Evolutionary conservation across 148 eudicot genomes (phyloP), one percentile per base, ranked within the genome.

Genomic region (Rheum nobile): DNA sequence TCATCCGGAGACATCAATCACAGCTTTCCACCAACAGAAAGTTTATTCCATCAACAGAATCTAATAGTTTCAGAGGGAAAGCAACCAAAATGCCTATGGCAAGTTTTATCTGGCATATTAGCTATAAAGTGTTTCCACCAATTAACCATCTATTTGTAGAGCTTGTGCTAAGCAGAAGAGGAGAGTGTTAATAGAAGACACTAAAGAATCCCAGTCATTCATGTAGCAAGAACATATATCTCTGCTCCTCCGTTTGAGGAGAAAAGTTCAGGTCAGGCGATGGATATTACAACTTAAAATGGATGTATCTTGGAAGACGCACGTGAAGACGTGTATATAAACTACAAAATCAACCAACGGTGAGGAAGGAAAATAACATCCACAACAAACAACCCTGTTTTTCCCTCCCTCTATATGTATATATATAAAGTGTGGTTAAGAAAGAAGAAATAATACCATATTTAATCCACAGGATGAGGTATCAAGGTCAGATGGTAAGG

Each of bases 401-500:
- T 12, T 28, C 35, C 26, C n/a, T 1, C 5, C 0, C 38, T 31
- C 26, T 11, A 17, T 16, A 34, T 12, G 13, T 24, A 34, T 65
- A 32, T 16, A 31, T 6, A 65, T 16, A 16, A 63, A 34, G 10
- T 44, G 22, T 29, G 71, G 75, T 41, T 31, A 71, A 43, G 17
- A 72, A 78, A 63, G 75, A 74, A 70, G 75, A 67, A n/a, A 74
- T 52, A 52, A 73, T 92, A 95, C 97, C 97, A 72, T 31, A 80
- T 86, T 88, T 71, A 83, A 72, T 79, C 80, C 84, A 83, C 99
- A 96, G 73, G 88, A 75, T 24, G 89, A 85, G 39, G 77, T 79
- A 76, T 90, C 92, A 74, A 78, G 84, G 74, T 84, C 92, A 54
- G 81, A 73, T 44, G 80, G 88, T 72, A 83, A 57, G 13, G 82